Conservation (phyloP, 2,329 filamentous ascomycete genomes). For the Fusarium sp. region DNA sequence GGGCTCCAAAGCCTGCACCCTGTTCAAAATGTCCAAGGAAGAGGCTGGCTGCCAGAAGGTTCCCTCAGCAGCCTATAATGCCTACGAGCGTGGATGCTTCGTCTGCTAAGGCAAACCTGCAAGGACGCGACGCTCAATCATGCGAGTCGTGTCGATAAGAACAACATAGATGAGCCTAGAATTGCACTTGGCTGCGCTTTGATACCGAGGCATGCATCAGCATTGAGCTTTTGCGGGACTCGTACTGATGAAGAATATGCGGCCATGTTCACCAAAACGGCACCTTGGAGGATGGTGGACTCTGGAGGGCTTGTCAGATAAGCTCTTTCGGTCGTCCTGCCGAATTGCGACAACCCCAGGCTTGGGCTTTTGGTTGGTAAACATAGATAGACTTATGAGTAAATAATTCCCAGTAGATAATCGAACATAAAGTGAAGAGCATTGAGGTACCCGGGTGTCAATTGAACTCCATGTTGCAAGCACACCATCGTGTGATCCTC, state of each 20-base stretch:
- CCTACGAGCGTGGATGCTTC: neutral
- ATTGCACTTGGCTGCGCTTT: neutral
- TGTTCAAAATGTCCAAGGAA: neutral
- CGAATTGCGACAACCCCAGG: neutral
- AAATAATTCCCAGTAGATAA: neutral
- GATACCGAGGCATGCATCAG: neutral
- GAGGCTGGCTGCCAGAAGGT: no score
- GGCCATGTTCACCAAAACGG: neutral
- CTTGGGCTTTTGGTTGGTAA: neutral
- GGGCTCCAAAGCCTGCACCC: neutral
- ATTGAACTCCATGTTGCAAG: neutral
- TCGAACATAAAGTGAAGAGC: neutral
- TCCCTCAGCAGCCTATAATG: no score
- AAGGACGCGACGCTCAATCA: neutral
- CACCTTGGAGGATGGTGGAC: neutral
- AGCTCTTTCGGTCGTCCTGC: neutral
- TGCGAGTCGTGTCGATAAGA: neutral
- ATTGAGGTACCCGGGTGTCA: neutral
- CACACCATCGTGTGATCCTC: neutral
- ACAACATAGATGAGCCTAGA: neutral
- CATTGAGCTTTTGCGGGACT: neutral
- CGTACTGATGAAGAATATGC: neutral
- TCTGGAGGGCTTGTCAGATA: neutral
- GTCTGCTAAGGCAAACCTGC: neutral
- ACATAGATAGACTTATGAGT: neutral